phyloP scores from a whole-genome alignment of 2,329 filamentous ascomycete species.

The Talaromyces sp. region DNA sequence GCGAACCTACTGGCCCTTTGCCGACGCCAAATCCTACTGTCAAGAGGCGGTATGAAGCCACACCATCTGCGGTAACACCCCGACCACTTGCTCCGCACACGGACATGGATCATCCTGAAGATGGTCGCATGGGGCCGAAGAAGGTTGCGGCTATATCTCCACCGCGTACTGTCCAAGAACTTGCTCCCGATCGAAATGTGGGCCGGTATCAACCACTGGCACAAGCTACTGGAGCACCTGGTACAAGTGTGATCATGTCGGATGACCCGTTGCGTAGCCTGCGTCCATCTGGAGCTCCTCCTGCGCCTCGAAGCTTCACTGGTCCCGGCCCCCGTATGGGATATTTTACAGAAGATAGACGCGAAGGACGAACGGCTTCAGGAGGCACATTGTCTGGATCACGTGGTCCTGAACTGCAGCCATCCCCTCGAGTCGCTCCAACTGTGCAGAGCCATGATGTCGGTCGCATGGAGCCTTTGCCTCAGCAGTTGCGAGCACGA shows the following conservation, averaged over 20 bases:
- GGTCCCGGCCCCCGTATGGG: conserved; percentile 47
- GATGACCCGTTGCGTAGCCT: conserved; percentile 37
- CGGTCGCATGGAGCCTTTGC: conserved; percentile 34
- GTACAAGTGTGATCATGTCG: conserved; percentile 26
- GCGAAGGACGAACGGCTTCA: conserved; percentile 20
- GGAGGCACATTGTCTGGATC: conserved; percentile 20
- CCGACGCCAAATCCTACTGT: conserved; percentile 44
- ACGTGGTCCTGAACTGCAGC: conserved; percentile 29
- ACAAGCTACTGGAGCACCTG: conserved; percentile 34
- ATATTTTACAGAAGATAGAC: conserved; percentile 44
- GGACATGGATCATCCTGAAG: conserved; percentile 37
- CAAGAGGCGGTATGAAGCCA: conserved; percentile 49
- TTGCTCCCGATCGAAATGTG: conserved; percentile 35
- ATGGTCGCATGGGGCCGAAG: conserved; percentile 28
- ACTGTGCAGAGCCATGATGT: conserved; percentile 29
- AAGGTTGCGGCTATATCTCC: conserved; percentile 28
- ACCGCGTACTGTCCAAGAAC: conserved; percentile 28
- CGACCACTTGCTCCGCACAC: conserved; percentile 43
- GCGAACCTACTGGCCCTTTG: conserved; percentile 43
- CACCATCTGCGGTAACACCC: conserved; percentile 41
- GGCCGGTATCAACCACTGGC: conserved; percentile 39
- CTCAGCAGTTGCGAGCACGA: conserved; percentile 24
- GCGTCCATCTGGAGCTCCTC: conserved; percentile 24
- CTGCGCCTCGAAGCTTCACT: conserved; percentile 31
- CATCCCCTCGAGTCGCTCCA: conserved; percentile 32